phyloP scores from a whole-genome alignment of 805 yeast genomes.

The Candida nanaspora region DNA sequence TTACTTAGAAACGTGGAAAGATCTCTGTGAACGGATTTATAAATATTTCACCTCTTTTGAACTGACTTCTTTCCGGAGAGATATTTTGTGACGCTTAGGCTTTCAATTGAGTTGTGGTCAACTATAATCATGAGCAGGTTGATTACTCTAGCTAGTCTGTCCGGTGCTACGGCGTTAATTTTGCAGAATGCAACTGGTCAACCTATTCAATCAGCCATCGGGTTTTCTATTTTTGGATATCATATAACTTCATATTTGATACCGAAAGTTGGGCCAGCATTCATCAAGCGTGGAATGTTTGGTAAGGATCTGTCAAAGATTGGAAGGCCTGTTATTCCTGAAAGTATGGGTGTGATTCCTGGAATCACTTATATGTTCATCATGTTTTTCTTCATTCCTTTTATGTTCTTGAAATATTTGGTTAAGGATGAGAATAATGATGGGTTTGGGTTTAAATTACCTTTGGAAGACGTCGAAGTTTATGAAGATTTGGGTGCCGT shows the following conservation, averaged over 20 bases:
- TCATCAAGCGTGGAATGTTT: slow-evolving; percentile 70
- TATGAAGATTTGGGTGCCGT: neutral
- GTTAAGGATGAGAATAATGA: slow-evolving; percentile 39
- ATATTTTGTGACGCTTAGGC: too few species aligned
- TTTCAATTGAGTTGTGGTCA: too few species aligned
- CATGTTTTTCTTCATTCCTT: slow-evolving; percentile 83
- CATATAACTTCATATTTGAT: slow-evolving; percentile 51
- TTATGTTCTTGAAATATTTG: slow-evolving; percentile 70
- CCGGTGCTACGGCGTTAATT: slow-evolving; percentile 11
- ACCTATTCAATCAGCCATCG: slow-evolving; percentile 55
- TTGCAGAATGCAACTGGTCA: slow-evolving; percentile 15
- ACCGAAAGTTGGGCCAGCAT: slow-evolving; percentile 60
- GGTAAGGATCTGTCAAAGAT: slow-evolving; percentile 80
- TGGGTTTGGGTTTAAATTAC: slow-evolving; percentile 53
- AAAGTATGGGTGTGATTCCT: slow-evolving; percentile 85
- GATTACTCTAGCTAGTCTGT: neutral
- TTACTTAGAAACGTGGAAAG: too few species aligned
- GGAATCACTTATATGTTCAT: slow-evolving; percentile 75
- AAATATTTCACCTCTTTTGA: too few species aligned
- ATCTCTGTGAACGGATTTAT: too few species aligned
- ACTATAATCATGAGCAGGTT: neutral
- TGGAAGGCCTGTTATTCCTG: slow-evolving; percentile 75
- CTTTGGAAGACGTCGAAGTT: slow-evolving; percentile 1
- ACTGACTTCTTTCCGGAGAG: too few species aligned
- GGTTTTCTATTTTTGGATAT: slow-evolving; percentile 65